Conservation (phyloP, 2,329 filamentous ascomycete species). For the Microcyclospora pomicola region DNA sequence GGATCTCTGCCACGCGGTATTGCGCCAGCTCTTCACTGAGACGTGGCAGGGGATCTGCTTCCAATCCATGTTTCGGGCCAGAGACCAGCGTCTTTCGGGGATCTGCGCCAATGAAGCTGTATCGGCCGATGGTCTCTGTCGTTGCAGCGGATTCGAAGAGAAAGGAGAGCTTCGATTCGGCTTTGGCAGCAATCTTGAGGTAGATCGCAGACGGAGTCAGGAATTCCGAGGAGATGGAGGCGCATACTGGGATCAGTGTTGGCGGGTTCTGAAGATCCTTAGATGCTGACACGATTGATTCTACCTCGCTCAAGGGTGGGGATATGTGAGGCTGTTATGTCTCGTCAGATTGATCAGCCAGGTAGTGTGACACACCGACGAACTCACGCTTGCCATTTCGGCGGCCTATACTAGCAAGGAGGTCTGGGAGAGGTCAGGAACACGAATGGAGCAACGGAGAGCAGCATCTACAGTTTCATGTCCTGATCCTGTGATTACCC, state of each 20-base stretch:
- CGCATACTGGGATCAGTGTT: constrained; percentile 70
- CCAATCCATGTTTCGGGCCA: constrained; percentile 73
- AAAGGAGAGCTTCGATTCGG: constrained; percentile 68
- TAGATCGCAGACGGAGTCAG: constrained; percentile 92
- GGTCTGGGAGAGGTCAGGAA: constrained; percentile 21
- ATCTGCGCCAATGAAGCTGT: constrained; percentile 85
- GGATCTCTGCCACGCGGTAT: constrained; percentile 68
- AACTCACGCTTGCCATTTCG: constrained; percentile 1
- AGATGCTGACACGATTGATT: constrained; percentile 40
- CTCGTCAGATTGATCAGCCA: constrained; percentile 1
- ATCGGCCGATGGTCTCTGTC: constrained; percentile 83
- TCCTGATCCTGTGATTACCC: too few species aligned
- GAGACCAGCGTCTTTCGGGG: constrained; percentile 70
- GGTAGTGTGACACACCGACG: background rate
- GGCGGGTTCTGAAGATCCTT: constrained; percentile 43
- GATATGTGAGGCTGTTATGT: constrained; percentile 32
- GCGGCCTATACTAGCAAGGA: too few species aligned
- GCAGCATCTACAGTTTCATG: background rate
- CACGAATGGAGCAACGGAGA: constrained; percentile 9
- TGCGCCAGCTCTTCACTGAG: constrained; percentile 70
- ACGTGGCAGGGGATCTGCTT: constrained; percentile 67
- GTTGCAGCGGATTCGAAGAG: constrained; percentile 88
- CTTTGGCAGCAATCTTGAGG: constrained; percentile 64
- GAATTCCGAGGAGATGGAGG: constrained; percentile 79
- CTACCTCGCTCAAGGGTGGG: constrained; percentile 48